Evolutionary conservation across 495 filamentous ascomycete genomes (phyloP).

Genomic region (Daldinia grandis): DNA sequence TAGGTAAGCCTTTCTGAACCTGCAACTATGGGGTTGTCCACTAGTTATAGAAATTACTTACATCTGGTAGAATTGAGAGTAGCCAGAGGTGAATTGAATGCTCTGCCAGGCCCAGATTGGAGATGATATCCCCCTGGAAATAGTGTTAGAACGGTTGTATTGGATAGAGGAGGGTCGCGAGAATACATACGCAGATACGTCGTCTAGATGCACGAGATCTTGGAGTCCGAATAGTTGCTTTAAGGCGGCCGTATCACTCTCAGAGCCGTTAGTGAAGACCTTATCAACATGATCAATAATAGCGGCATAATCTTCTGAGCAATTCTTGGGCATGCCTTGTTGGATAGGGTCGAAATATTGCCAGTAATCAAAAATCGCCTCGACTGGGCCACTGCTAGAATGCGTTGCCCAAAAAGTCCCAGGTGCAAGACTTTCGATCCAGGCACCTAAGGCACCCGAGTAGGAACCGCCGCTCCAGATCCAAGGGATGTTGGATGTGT

Average conservation of each 20-base stretch:
- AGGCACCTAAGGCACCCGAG: constrained; percentile 67
- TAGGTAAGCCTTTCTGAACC: not conserved
- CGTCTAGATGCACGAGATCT: constrained; percentile 60
- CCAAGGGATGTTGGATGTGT: constrained; percentile 65
- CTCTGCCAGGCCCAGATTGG: constrained; percentile 69
- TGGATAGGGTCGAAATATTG: constrained; percentile 67
- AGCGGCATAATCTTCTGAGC: constrained; percentile 61
- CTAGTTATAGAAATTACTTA: constrained; percentile 41
- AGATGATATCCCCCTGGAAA: constrained; percentile 56
- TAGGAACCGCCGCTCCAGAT: constrained; percentile 69
- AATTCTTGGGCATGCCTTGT: constrained; percentile 68
- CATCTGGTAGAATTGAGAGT: constrained; percentile 62
- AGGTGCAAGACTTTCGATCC: constrained; percentile 62
- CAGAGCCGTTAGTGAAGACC: constrained; percentile 51
- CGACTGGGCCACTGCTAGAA: constrained; percentile 66
- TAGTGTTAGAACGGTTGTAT: constrained; percentile 18
- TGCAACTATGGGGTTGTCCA: not conserved
- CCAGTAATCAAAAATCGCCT: constrained; percentile 69
- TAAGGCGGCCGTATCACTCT: constrained; percentile 53
- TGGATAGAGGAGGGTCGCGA: not conserved
- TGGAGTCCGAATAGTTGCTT: constrained; percentile 66
- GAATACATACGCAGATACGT: constrained; percentile 60
- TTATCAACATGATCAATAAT: constrained; percentile 66
- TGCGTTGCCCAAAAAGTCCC: constrained; percentile 73
- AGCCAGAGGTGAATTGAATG: constrained; percentile 57